phyloP scores from a whole-genome alignment of 2,329 filamentous ascomycete species.

The Madurella mycetomatis region DNA sequence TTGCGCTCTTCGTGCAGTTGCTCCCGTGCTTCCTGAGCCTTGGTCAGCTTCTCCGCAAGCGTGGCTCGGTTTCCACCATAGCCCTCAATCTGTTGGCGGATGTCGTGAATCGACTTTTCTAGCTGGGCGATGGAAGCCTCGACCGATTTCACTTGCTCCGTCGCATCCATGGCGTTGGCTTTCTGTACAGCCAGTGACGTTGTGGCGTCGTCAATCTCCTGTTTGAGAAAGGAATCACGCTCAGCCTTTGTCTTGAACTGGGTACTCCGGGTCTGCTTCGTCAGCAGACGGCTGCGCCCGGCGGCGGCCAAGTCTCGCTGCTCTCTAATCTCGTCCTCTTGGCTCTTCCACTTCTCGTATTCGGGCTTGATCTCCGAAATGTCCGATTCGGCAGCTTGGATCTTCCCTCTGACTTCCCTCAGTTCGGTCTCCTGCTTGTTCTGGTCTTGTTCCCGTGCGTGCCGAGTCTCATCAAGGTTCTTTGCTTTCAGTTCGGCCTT shows the following conservation, averaged over 20 bases:
- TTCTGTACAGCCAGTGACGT: constrained; percentile 73
- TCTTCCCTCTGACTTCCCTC: constrained; percentile 66
- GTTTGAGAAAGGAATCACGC: constrained; percentile 75
- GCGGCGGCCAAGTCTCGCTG: constrained; percentile 74
- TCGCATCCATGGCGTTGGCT: constrained; percentile 76
- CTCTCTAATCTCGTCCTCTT: constrained; percentile 66
- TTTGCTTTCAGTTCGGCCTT: constrained; percentile 84
- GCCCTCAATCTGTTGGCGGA: constrained; percentile 71
- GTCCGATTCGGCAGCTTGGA: constrained; percentile 71
- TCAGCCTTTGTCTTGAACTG: constrained; percentile 86
- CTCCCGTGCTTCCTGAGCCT: constrained; percentile 73
- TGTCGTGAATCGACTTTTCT: constrained; percentile 65
- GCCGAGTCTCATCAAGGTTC: constrained; percentile 76
- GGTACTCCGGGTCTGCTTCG: constrained; percentile 84
- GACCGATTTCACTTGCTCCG: constrained; percentile 73
- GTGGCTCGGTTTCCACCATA: constrained; percentile 70
- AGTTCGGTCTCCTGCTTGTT: constrained; percentile 68
- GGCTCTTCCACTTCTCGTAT: constrained; percentile 66
- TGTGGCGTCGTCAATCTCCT: constrained; percentile 77
- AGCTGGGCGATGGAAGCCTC: constrained; percentile 66
- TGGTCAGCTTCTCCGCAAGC: constrained; percentile 68
- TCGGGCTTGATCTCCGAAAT: constrained; percentile 70
- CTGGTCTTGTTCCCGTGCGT: constrained; percentile 68
- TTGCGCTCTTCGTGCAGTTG: constrained; percentile 82
- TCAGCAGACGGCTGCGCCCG: constrained; percentile 72